These are phyloP conservation scores for Aspergillus olivimuriae DNA, from an alignment of 495 filamentous ascomycete species.

Conservation along the genomic window DNA sequence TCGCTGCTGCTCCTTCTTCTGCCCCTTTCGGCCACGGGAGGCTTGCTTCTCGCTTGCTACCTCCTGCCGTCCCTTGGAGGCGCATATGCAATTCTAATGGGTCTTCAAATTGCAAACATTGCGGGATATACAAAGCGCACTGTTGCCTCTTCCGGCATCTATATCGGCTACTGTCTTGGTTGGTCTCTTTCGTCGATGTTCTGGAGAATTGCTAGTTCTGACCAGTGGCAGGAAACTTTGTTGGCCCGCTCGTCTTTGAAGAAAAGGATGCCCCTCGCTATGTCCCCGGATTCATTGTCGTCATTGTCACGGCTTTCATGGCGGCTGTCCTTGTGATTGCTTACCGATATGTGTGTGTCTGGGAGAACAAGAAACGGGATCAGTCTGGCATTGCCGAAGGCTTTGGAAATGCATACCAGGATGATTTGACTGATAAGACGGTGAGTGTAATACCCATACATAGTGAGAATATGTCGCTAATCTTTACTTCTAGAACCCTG, in stretches of 20 bases:
- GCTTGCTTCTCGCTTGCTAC: slow-evolving; percentile 35
- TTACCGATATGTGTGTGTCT: slow-evolving; percentile 28
- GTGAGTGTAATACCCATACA: not conserved
- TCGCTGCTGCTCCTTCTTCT: slow-evolving; percentile 30
- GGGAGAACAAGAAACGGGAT: slow-evolving; percentile 27
- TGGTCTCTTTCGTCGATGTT: slow-evolving; percentile 1
- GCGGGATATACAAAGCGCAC: slow-evolving; percentile 40
- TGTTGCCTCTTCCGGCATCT: slow-evolving; percentile 28
- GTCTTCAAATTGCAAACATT: slow-evolving; percentile 39
- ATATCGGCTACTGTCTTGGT: slow-evolving; percentile 39
- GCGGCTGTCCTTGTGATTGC: slow-evolving; percentile 22
- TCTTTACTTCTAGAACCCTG: slow-evolving; percentile 23
- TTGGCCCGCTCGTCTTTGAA: slow-evolving; percentile 5
- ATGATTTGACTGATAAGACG: slow-evolving; percentile 35
- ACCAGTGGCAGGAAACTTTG: slow-evolving; percentile 5
- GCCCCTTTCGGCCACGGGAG: slow-evolving; percentile 26
- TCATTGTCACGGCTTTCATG: slow-evolving; percentile 29
- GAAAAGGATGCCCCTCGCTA: slow-evolving; percentile 21
- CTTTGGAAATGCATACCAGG: slow-evolving; percentile 38
- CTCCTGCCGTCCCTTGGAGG: slow-evolving; percentile 26
- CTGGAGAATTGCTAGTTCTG: not conserved
- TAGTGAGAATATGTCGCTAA: slow-evolving; percentile 2
- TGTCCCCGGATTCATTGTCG: slow-evolving; percentile 30
- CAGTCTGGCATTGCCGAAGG: slow-evolving; percentile 20
- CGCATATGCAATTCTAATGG: slow-evolving; percentile 28